Percentiles rank a stretch among this genome's conserved stretches.
Conservation (phyloP, 2,329 filamentous ascomycete species). For the Monilinia aucupariae region DNA sequence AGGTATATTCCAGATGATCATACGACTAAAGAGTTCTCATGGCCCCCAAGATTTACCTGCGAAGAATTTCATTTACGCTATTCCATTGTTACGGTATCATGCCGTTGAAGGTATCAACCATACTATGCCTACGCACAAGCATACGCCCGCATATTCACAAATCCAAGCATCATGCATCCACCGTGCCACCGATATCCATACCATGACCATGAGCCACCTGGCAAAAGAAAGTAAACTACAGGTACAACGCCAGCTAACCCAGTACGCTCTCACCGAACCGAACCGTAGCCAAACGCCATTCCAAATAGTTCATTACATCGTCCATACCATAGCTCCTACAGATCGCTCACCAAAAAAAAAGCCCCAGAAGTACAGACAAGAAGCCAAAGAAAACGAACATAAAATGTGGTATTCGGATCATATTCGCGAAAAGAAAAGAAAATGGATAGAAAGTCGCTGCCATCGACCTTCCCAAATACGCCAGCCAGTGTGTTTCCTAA, state of each 20-base stretch:
- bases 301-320: slow-evolving; percentile 11
- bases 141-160: neutral
- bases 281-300: slow-evolving; percentile 16
- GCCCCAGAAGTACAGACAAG: slow-evolving; percentile 18
- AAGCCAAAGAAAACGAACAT: slow-evolving; percentile 11
- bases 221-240: slow-evolving; percentile 11
- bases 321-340: slow-evolving; percentile 19
- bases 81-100: neutral
- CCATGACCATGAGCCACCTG: slow-evolving; percentile 4
- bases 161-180: slow-evolving; percentile 11
- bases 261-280: slow-evolving; percentile 18
- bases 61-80: neutral
- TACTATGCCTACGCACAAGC: neutral
- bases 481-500: slow-evolving; percentile 3
- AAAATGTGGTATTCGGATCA: slow-evolving; percentile 5
- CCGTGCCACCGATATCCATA: neutral
- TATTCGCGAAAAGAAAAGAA: neutral
- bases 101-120: slow-evolving; percentile 8
- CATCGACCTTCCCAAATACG: slow-evolving; percentile 16
- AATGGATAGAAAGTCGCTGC: slow-evolving; percentile 17
- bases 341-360: slow-evolving; percentile 8
- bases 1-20: no score
- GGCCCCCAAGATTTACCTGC: neutral
- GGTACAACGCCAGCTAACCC: slow-evolving; percentile 17
- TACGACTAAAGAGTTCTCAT: neutral